Conservation (phyloP, 163 green algal species). For the Scenedesmus sp. region DNA sequence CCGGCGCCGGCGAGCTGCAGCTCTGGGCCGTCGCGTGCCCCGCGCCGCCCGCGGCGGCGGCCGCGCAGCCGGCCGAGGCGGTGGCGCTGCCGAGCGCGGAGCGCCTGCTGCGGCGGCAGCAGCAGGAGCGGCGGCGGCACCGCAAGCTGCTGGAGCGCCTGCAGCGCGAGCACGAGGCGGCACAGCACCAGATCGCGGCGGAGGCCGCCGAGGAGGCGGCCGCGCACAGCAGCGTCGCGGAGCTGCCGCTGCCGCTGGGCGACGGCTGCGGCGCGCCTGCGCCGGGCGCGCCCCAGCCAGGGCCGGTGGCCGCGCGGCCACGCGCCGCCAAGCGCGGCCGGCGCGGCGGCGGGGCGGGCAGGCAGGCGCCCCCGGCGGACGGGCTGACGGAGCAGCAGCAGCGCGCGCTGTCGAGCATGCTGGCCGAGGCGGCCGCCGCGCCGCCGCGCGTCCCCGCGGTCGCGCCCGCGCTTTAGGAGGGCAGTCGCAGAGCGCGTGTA, state of each 20-base stretch:
- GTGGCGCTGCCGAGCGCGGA: too few relatives aligned
- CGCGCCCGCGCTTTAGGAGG: too few relatives aligned
- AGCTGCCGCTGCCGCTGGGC: neutral
- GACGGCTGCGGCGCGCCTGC: too few relatives aligned
- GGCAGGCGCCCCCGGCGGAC: neutral
- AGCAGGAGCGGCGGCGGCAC: neutral
- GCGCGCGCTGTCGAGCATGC: neutral
- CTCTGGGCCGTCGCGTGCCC: too few relatives aligned
- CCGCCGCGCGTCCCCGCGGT: neutral
- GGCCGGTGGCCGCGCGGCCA: too few relatives aligned
- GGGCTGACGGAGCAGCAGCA: neutral
- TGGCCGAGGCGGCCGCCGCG: slow-evolving; percentile 7
- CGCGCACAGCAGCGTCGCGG: neutral
- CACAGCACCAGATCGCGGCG: neutral
- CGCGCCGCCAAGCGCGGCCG: too few relatives aligned
- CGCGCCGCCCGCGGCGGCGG: too few relatives aligned
- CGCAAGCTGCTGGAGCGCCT: neutral
- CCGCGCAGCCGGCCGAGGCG: too few relatives aligned
- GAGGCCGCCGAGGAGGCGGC: neutral
- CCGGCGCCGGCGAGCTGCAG: too few relatives aligned
- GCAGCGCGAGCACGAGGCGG: neutral
- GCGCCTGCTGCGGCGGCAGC: too few relatives aligned
- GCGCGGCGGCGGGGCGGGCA: slow-evolving; percentile 1
- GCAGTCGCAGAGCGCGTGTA: too few relatives aligned
- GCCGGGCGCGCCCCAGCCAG: too few relatives aligned